Evolutionary conservation across 805 yeast genomes (phyloP), one percentile per base, ranked within the genome.

Genomic region (Candida insectalens): DNA sequence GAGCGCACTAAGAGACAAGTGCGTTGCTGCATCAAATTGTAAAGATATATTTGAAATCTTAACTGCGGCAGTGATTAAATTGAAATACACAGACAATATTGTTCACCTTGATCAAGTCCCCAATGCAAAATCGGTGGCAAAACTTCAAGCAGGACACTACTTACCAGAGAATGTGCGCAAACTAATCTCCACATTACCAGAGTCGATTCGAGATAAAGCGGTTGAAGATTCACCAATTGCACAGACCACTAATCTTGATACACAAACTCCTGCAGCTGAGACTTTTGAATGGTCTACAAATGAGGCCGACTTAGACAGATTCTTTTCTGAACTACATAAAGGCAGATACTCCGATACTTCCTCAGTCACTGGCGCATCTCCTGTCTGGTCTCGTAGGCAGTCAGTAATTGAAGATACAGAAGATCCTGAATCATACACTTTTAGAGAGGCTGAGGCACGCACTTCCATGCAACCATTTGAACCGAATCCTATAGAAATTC

Each of bases 21-120:
- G 94, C 55, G 87, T 79, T 40, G 89, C 94, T 1, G 94, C 95
- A 0, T 57, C 58, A 6, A 73, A 69, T 34, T 83, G 94, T 48
- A 63, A 71, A 25, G 82, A 77, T 39, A 77, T 82, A 20, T 79
- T 80, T 49, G 83, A 80, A 42, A 71, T 81, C 22, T 55, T 84
- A 30, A 66, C 83, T 0, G 77, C 81, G 5, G 95, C 83, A 0
- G 77, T 84, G 10, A 61, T 79, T 12, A 71, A 73, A 47, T 53
- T 83, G 33, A 68, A 66, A 41, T 77, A 69, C 40, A 57, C 63
- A 28, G 60, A 58, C 18, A 45, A 40, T 26, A 42, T 45, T 9
- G 19, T 49, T 12, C 47, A 53, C 19, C 36, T 45, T 41, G 32
- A 47, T 13, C 42, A 46, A 6, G 37, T 50, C 29, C 63, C 58